phyloP scores from a whole-genome alignment of 371 early-diverging fungal species.

The Mucor lusitanicus region DNA sequence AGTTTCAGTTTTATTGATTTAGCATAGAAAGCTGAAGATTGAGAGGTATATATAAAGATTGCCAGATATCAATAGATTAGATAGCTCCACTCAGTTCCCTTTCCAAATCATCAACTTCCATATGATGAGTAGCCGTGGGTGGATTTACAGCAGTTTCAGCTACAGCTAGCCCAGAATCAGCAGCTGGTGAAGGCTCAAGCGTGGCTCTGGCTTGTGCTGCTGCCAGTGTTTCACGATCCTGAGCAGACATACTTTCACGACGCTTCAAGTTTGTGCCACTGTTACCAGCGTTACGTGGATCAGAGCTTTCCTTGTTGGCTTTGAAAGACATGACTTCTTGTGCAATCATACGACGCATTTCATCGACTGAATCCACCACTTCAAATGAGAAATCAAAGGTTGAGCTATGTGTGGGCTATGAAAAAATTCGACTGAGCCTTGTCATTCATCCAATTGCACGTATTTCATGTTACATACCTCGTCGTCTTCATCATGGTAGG shows the following conservation, averaged over 20 bases:
- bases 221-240: constrained; percentile 51
- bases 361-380: constrained; percentile 78
- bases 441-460: too few relatives aligned
- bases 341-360: constrained; percentile 92
- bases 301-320: constrained; percentile 30
- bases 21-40: background rate
- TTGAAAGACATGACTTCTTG: constrained; percentile 83
- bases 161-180: constrained; percentile 10
- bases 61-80: background rate
- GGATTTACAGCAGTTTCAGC: constrained; percentile 29
- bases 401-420: constrained; percentile 61
- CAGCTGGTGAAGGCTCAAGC: constrained; percentile 13
- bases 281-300: constrained; percentile 22
- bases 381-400: constrained; percentile 95
- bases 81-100: constrained; percentile 55
- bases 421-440: background rate
- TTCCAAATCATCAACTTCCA: constrained; percentile 65
- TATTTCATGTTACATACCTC: too few relatives aligned
- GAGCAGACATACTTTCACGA: constrained; percentile 53
- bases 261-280: constrained; percentile 42
- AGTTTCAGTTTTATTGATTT: background rate
- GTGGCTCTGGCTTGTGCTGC: constrained; percentile 37
- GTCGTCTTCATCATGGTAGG: constrained; percentile 80
- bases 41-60: background rate
- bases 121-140: constrained; percentile 36